Conservation (phyloP, 257 asterid species). For the Lavandula angustifolia region DNA sequence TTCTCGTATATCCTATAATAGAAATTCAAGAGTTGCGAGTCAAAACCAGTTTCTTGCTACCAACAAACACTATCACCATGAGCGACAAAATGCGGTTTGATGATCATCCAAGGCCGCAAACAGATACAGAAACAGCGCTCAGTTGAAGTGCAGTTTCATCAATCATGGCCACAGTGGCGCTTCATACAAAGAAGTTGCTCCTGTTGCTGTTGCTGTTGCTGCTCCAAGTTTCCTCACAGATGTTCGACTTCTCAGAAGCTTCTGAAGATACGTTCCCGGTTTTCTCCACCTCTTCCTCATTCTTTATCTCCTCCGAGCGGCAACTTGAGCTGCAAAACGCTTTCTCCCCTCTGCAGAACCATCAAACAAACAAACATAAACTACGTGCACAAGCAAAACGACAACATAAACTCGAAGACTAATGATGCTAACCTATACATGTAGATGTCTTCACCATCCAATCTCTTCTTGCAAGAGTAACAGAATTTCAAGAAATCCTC, state of each 20-base stretch:
- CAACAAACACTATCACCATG: no score
- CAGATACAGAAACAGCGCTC: slow-evolving; percentile 56
- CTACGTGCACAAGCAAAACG: background rate
- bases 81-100: no score
- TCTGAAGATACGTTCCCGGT: background rate
- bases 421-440: slow-evolving; percentile 68
- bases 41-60: no score
- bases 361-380: slow-evolving; percentile 28
- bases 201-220: no score
- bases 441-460: slow-evolving; percentile 91
- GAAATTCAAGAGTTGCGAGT: background rate
- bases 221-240: slow-evolving; percentile 20
- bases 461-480: slow-evolving; percentile 66
- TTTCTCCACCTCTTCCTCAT: slow-evolving; percentile 68
- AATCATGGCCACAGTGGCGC: no score
- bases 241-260: background rate
- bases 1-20: slow-evolving; percentile 27
- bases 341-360: slow-evolving; percentile 71
- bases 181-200: background rate
- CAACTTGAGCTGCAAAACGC: slow-evolving; percentile 86
- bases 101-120: slow-evolving; percentile 49
- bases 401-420: background rate
- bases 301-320: slow-evolving; percentile 70
- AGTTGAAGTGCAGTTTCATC: background rate
- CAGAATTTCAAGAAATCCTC: slow-evolving; percentile 76